Conservation (phyloP, 345 rosid species). For the Conringia planisiliqua region DNA sequence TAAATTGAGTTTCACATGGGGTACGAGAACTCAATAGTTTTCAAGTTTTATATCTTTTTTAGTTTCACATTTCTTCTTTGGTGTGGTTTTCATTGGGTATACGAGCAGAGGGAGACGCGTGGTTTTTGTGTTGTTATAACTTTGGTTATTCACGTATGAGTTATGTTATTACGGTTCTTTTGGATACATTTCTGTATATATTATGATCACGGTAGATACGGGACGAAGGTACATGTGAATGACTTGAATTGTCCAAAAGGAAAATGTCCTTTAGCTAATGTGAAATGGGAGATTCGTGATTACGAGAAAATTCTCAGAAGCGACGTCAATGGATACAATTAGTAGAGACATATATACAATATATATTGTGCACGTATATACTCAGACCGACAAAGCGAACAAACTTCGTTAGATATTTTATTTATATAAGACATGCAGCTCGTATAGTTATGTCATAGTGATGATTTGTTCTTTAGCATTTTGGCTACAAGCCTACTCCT, state of each 20-base stretch:
- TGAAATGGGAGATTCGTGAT: conserved; percentile 9
- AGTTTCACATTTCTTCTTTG: conserved; percentile 26
- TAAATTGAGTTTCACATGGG: conserved; percentile 29
- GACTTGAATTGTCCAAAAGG: conserved; percentile 6
- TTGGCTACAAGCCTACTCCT: conserved; percentile 10
- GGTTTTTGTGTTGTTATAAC: conserved; percentile 28
- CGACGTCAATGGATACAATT: conserved; percentile 4
- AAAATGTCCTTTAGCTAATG: conserved; percentile 9
- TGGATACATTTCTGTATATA: not conserved
- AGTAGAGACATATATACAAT: not conserved
- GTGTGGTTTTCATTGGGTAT: conserved; percentile 33
- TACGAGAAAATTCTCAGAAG: not conserved
- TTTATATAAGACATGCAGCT: not conserved
- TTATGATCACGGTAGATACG: not conserved
- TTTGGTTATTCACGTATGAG: conserved; percentile 27
- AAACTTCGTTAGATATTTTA: not conserved
- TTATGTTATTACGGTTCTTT: conserved; percentile 23
- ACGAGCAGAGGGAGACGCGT: conserved; percentile 26
- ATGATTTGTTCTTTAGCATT: conserved; percentile 27
- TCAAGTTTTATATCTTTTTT: conserved; percentile 10
- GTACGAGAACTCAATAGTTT: conserved; percentile 22
- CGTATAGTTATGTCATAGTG: conserved; percentile 8
- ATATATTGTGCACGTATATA: not conserved
- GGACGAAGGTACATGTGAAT: not conserved
- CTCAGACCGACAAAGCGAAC: conserved; percentile 27